A percentile compares a stretch with the other conserved stretches of the same genome.
Evolutionary conservation across 108 stramenopile species (phyloP).

Genomic region (Parietichytrium sp.): DNA sequence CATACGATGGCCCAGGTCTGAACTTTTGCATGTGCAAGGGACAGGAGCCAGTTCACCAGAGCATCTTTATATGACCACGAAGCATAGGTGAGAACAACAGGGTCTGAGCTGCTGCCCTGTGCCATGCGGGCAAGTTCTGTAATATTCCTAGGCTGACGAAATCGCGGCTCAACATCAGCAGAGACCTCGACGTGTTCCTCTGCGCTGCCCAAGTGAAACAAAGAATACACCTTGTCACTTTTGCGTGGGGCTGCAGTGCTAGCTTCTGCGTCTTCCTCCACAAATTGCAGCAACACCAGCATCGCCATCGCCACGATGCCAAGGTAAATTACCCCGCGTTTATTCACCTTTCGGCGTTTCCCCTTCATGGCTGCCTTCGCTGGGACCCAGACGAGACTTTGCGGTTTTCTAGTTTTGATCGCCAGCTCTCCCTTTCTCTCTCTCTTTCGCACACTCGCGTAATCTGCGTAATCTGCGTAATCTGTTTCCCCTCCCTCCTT

Average conservation of each 20-base stretch:
- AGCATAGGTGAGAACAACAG: constrained; percentile 10
- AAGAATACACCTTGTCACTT: too few relatives aligned
- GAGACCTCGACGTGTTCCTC: not conserved
- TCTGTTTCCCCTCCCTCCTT: too few relatives aligned
- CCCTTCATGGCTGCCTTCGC: too few relatives aligned
- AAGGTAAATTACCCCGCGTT: constrained; percentile 14
- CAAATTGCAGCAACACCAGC: not conserved
- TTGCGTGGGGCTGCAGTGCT: not conserved
- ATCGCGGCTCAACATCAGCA: not conserved
- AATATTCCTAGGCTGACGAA: not conserved
- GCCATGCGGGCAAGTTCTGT: not conserved
- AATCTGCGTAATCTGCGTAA: too few relatives aligned
- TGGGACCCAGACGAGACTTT: too few relatives aligned
- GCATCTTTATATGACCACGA: not conserved
- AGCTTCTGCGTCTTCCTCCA: not conserved
- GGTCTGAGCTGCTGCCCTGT: constrained; percentile 25
- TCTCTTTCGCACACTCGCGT: too few relatives aligned
- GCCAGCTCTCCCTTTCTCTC: too few relatives aligned
- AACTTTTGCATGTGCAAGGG: constrained; percentile 3
- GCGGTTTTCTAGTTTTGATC: too few relatives aligned
- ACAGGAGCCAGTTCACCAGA: not conserved
- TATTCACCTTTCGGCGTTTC: too few relatives aligned
- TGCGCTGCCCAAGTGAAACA: not conserved
- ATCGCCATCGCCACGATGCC: not conserved
- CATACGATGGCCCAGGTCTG: not conserved